A percentile compares a stretch with the other conserved stretches of the same genome.
These are phyloP conservation scores for Persicaria maculosa DNA, from an alignment of 148 eudicot genomes.

Conservation along the genomic window DNA sequence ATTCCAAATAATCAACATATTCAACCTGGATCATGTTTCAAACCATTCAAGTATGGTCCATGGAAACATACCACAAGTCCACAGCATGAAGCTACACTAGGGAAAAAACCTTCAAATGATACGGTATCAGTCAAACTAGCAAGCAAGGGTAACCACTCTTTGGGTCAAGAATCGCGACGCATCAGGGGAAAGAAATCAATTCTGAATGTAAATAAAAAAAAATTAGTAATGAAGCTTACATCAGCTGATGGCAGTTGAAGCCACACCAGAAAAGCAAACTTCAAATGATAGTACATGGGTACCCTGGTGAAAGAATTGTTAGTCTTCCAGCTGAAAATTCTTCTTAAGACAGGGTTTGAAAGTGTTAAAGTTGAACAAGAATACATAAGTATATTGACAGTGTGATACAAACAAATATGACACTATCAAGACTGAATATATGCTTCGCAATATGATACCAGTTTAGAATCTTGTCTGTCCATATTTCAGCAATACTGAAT, in stretches of 20 bases:
- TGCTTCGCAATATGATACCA: constrained; percentile 39
- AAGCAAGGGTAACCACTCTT: background rate
- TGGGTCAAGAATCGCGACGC: background rate
- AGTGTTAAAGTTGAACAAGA: background rate
- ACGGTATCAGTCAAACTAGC: background rate
- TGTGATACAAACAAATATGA: background rate
- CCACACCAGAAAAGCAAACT: constrained; percentile 98
- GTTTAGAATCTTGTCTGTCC: constrained; percentile 72
- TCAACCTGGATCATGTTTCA: background rate
- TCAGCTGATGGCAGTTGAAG: constrained; percentile 81
- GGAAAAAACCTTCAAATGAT: background rate
- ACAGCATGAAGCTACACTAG: no score
- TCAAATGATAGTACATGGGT: constrained; percentile 80
- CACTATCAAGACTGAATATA: background rate
- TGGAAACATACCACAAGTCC: background rate
- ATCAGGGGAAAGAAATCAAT: background rate
- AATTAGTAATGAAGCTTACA: constrained; percentile 36
- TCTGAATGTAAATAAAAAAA: background rate
- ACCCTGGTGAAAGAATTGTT: constrained; percentile 34
- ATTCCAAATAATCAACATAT: background rate
- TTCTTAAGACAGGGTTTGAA: background rate
- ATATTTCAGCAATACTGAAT: constrained; percentile 63
- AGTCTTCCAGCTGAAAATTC: background rate
- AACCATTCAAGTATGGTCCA: background rate
- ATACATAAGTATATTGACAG: background rate